Conservation (phyloP, 495 filamentous ascomycete genomes). For the Delitschia confertaspora region DNA sequence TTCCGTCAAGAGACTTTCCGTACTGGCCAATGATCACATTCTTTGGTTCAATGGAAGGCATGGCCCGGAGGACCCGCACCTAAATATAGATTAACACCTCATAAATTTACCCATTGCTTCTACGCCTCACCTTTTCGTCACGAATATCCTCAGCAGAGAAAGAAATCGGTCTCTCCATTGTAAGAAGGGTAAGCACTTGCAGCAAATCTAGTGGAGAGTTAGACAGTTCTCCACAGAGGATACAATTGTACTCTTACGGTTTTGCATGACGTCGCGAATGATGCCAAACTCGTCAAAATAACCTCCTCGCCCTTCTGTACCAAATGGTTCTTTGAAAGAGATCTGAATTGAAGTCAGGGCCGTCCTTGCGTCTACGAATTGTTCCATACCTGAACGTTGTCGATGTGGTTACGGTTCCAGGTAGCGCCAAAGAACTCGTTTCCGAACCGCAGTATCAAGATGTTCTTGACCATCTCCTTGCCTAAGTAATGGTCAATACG, state of each 20-base stretch:
- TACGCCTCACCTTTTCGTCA: constrained; percentile 77
- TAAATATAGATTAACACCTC: constrained; percentile 31
- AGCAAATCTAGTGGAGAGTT: constrained; percentile 58
- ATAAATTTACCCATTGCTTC: background rate
- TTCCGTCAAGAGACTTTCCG: constrained; percentile 90
- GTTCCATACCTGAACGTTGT: constrained; percentile 66
- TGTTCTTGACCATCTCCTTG: constrained; percentile 99
- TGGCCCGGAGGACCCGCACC: constrained; percentile 76
- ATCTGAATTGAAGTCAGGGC: constrained; percentile 46
- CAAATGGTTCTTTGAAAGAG: constrained; percentile 99
- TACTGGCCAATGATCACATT: constrained; percentile 99
- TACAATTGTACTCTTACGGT: constrained; percentile 37
- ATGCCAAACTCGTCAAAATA: constrained; percentile 99
- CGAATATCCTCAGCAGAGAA: constrained; percentile 98
- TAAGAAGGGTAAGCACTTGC: constrained; percentile 89
- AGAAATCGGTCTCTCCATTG: constrained; percentile 97
- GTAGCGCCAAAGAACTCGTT: constrained; percentile 99
- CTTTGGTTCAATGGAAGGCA: constrained; percentile 95
- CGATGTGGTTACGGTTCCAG: constrained; percentile 99
- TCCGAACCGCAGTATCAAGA: constrained; percentile 94
- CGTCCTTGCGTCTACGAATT: background rate
- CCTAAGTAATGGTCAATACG: constrained; percentile 99
- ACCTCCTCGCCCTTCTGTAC: constrained; percentile 96
- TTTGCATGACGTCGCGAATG: constrained; percentile 79
- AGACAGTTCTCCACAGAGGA: background rate